phyloP scores from a whole-genome alignment of 495 filamentous ascomycete genomes.

The Penicillium paradoxum region DNA sequence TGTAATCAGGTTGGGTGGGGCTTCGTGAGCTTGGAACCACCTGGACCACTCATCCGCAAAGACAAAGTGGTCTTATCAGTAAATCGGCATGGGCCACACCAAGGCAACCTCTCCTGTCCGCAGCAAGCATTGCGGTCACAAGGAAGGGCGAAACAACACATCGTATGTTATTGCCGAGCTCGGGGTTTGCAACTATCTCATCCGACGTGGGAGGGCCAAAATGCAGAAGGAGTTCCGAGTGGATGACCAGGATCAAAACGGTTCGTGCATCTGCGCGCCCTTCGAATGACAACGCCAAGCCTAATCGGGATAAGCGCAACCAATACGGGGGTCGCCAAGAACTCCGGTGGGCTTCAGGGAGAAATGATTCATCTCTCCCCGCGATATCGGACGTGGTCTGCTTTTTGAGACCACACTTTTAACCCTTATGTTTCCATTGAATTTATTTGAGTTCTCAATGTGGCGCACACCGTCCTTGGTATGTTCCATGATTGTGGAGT shows the following conservation, averaged over 20 bases:
- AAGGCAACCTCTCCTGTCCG: neutral
- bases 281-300: constrained; percentile 35
- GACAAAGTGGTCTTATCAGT: neutral
- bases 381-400: constrained; percentile 15
- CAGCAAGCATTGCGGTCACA: neutral
- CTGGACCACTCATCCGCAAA: constrained; percentile 9
- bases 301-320: constrained; percentile 16
- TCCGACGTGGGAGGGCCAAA: neutral
- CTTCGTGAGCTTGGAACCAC: neutral
- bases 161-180: too few relatives aligned
- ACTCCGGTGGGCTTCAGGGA: constrained; percentile 2
- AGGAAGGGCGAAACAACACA: neutral
- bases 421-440: neutral
- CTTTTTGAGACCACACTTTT: neutral
- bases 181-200: neutral
- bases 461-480: too few relatives aligned
- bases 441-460: too few relatives aligned
- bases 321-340: neutral
- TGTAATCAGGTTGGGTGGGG: constrained; percentile 22
- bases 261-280: constrained; percentile 28
- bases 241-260: constrained; percentile 5
- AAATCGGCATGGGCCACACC: neutral
- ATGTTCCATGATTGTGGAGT: too few relatives aligned
- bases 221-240: constrained; percentile 6
- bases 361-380: constrained; percentile 10